phyloP scores from a whole-genome alignment of 2,329 filamentous ascomycete species.

The Fulvia fulva region DNA sequence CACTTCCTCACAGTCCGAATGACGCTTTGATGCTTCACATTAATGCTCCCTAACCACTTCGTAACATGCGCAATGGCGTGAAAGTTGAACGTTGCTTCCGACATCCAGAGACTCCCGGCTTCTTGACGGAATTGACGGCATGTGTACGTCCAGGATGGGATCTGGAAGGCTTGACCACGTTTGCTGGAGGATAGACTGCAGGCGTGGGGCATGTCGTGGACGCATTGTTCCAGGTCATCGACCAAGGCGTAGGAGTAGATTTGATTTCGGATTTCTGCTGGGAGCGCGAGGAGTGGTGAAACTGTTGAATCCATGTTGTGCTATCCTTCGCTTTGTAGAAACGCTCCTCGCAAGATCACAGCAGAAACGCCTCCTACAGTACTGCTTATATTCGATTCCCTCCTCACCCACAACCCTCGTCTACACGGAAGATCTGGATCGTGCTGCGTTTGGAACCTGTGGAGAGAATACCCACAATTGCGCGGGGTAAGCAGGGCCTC shows the following conservation, averaged over 20 bases:
- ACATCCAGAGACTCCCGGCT: slow-evolving; percentile 1
- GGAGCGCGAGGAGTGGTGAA: slow-evolving; percentile 1
- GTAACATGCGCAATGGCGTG: slow-evolving; percentile 1
- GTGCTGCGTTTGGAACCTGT: not conserved
- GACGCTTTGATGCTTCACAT: not conserved
- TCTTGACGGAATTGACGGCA: not conserved
- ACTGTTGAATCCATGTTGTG: not conserved
- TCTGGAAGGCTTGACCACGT: not conserved
- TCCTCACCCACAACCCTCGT: not conserved
- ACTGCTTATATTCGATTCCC: not conserved
- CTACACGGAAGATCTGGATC: not conserved
- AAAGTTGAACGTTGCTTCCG: slow-evolving; percentile 3
- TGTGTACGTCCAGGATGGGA: not conserved
- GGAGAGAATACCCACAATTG: not conserved
- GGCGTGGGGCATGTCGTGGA: slow-evolving; percentile 1
- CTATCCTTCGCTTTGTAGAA: not conserved
- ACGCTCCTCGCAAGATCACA: not conserved
- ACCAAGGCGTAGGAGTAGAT: not conserved
- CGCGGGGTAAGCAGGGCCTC: not conserved
- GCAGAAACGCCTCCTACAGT: not conserved
- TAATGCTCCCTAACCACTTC: not conserved
- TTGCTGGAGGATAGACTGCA: not conserved
- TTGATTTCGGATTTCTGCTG: slow-evolving; percentile 4
- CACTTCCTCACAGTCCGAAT: slow-evolving; percentile 2
- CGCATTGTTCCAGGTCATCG: slow-evolving; percentile 1